These are phyloP conservation scores for Trifolium repens DNA, from an alignment of 306 rosid species.

Conservation along the genomic window DNA sequence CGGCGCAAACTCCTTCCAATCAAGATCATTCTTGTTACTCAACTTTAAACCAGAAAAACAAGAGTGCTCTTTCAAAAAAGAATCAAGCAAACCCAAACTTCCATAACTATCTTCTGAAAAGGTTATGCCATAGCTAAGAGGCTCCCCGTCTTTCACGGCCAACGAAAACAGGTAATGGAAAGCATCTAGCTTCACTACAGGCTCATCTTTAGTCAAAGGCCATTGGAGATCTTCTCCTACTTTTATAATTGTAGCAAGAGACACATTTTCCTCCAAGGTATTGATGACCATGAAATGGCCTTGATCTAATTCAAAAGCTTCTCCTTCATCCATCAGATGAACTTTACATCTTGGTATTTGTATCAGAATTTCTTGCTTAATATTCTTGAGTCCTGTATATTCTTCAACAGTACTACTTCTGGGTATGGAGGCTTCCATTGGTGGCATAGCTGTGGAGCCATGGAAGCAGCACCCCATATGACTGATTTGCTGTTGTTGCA, in stretches of 20 bases:
- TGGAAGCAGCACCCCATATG: conserved; percentile 67
- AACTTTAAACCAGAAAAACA: conserved; percentile 67
- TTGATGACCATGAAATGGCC: conserved; percentile 73
- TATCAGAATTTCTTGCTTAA: conserved; percentile 61
- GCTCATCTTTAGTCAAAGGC: conserved; percentile 99
- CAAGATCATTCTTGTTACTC: conserved; percentile 55
- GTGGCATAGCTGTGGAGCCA: conserved; percentile 50
- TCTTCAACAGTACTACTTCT: neutral
- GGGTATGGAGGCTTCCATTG: conserved; percentile 37
- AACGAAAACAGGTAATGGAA: conserved; percentile 74
- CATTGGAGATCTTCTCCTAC: conserved; percentile 79
- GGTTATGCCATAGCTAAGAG: conserved; percentile 87
- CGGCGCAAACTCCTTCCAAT: conserved; percentile 97
- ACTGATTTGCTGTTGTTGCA: conserved; percentile 29
- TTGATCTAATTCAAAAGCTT: conserved; percentile 63
- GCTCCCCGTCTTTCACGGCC: conserved; percentile 81
- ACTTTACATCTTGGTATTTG: conserved; percentile 72
- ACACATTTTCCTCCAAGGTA: conserved; percentile 61
- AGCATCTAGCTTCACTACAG: conserved; percentile 78
- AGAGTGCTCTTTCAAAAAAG: conserved; percentile 66
- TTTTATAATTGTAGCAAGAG: conserved; percentile 75
- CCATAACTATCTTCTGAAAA: conserved; percentile 56
- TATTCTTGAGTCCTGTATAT: conserved; percentile 39
- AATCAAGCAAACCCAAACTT: conserved; percentile 62
- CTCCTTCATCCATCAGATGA: conserved; percentile 83